A percentile compares a stretch with the other conserved stretches of the same genome.
Evolutionary conservation across 345 rosid genomes (phyloP).

Genomic region (Eucalyptus curtisii): DNA sequence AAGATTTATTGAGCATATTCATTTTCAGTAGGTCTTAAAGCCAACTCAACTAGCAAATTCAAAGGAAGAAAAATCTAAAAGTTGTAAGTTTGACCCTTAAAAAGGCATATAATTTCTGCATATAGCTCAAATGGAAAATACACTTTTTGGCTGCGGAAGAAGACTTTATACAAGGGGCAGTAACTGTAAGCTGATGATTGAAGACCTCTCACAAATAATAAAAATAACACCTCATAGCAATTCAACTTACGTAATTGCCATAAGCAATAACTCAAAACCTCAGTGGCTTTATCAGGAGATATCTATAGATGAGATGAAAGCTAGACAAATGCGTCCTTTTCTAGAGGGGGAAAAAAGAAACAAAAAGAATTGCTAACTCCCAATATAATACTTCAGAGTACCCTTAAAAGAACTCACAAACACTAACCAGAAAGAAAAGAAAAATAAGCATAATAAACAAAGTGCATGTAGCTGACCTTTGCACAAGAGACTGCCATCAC

Average conservation of each 20-base stretch:
- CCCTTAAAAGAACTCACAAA: background rate
- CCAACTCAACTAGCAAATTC: background rate
- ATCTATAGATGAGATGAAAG: background rate
- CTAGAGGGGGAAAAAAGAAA: background rate
- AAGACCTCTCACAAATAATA: background rate
- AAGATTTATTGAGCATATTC: background rate
- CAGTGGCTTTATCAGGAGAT: background rate
- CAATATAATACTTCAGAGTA: background rate
- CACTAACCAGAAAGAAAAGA: background rate
- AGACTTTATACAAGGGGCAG: background rate
- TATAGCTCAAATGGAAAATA: background rate
- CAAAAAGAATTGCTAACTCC: background rate
- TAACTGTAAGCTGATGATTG: background rate
- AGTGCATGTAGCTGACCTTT: conserved; percentile 33
- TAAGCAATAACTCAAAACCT: background rate
- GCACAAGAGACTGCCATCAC: conserved; percentile 99
- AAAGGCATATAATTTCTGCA: background rate
- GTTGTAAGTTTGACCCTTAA: background rate
- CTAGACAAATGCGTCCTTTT: background rate
- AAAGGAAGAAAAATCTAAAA: background rate
- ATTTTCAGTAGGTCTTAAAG: background rate
- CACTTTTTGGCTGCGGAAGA: background rate
- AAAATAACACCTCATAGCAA: background rate
- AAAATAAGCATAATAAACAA: background rate
- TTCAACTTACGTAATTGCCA: background rate